phyloP scores from a whole-genome alignment of 208 protist species.

The Leishmania martiniquensis region DNA sequence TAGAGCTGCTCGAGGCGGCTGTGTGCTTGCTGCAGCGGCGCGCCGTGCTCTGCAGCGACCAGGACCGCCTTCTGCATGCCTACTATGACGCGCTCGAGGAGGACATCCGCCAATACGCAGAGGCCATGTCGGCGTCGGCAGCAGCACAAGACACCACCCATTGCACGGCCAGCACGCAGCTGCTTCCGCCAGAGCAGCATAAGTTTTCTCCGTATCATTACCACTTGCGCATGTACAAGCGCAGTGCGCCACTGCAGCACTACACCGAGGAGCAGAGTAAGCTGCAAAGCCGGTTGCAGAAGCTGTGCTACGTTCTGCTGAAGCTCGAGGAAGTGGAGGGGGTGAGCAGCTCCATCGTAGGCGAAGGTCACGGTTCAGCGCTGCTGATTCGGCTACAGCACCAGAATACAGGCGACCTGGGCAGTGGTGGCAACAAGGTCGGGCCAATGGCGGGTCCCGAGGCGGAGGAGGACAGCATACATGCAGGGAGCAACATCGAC shows the following conservation, averaged over 20 bases:
- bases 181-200: conserved; percentile 21
- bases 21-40: conserved; percentile 43
- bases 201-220: conserved; percentile 45
- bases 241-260: conserved; percentile 36
- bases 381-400: background rate
- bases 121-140: background rate
- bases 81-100: conserved; percentile 77
- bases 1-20: conserved; percentile 41
- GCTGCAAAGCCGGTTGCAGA: conserved; percentile 47
- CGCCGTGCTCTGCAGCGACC: conserved; percentile 24
- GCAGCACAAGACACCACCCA: background rate
- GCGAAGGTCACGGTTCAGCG: conserved; percentile 9
- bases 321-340: conserved; percentile 61
- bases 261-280: conserved; percentile 38
- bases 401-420: background rate
- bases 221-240: conserved; percentile 44
- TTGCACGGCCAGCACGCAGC: background rate
- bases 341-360: conserved; percentile 26
- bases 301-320: conserved; percentile 51
- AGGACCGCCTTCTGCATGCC: conserved; percentile 42
- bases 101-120: conserved; percentile 31
- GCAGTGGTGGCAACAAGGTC: background rate
- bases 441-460: background rate
- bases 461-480: background rate
- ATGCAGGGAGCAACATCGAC: background rate